Conservation (phyloP, 148 eudicot species). For the Gaultheria prostrata region DNA sequence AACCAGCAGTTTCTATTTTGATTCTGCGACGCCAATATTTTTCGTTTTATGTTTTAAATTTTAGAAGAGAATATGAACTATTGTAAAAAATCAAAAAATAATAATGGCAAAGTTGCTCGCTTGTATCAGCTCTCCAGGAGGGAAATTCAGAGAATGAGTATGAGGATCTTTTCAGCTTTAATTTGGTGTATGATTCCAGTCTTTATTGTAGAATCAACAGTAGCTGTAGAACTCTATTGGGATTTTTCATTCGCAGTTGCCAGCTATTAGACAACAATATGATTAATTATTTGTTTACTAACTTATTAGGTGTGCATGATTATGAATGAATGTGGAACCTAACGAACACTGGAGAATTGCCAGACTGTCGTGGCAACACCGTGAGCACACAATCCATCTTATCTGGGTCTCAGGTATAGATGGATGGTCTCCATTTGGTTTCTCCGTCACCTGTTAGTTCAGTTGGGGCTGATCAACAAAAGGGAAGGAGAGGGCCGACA, state of each 20-base stretch:
- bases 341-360: conserved; percentile 24
- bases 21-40: background rate
- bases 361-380: conserved; percentile 16
- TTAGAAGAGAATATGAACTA: background rate
- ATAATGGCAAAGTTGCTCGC: background rate
- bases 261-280: background rate
- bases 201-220: background rate
- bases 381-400: conserved; percentile 10
- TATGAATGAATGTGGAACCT: conserved; percentile 2
- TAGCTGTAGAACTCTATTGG: background rate
- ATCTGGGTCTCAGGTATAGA: conserved; percentile 21
- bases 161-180: background rate
- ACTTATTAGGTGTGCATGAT: conserved; percentile 7
- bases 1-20: background rate
- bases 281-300: background rate
- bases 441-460: conserved; percentile 13
- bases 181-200: background rate
- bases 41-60: background rate
- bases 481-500: background rate
- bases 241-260: background rate
- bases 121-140: background rate
- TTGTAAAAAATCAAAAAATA: too few relatives aligned
- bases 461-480: conserved; percentile 14
- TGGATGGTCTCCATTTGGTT: conserved; percentile 20
- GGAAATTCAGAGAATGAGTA: background rate